Conservation (phyloP, 192 early-diverging fungal genomes). For the Coemansia sp. region DNA sequence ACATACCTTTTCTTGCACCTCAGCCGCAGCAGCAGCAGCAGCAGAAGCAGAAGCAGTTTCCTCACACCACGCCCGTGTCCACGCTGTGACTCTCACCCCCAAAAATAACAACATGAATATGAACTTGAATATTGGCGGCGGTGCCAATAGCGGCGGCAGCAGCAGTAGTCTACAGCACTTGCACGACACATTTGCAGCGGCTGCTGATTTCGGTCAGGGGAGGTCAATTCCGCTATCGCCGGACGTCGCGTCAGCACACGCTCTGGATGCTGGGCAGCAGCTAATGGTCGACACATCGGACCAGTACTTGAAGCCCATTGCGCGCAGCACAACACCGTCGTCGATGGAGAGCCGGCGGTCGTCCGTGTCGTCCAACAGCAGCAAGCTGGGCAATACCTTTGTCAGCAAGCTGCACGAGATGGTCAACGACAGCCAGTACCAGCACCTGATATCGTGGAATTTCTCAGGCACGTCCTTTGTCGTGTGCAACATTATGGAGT, state of each 20-base stretch:
- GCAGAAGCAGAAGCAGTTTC: not conserved
- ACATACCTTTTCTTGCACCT: not conserved
- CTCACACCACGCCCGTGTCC: not conserved
- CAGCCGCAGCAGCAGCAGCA: not conserved
- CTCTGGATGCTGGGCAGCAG: conserved; percentile 44
- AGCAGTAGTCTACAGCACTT: conserved; percentile 46
- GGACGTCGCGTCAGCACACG: conserved; percentile 32
- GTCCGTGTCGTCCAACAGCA: conserved; percentile 51
- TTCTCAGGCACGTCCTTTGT: conserved; percentile 87
- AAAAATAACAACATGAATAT: conserved; percentile 27
- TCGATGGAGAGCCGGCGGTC: conserved; percentile 56
- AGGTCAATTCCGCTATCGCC: conserved; percentile 52
- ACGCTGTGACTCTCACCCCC: not conserved
- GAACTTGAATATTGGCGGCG: conserved; percentile 21
- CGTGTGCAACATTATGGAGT: conserved; percentile 90
- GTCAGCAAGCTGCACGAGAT: conserved; percentile 73
- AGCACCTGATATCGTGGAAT: conserved; percentile 90
- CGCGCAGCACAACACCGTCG: conserved; percentile 56
- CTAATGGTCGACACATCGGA: conserved; percentile 53
- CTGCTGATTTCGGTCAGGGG: conserved; percentile 31
- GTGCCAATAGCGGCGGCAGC: conserved; percentile 18
- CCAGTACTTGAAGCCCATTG: conserved; percentile 58
- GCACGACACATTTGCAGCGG: conserved; percentile 39
- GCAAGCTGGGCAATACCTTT: conserved; percentile 62
- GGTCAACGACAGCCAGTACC: conserved; percentile 85